These are phyloP conservation scores for Apiospora hydei DNA, from an alignment of 2,329 filamentous ascomycete species.

Conservation along the genomic window DNA sequence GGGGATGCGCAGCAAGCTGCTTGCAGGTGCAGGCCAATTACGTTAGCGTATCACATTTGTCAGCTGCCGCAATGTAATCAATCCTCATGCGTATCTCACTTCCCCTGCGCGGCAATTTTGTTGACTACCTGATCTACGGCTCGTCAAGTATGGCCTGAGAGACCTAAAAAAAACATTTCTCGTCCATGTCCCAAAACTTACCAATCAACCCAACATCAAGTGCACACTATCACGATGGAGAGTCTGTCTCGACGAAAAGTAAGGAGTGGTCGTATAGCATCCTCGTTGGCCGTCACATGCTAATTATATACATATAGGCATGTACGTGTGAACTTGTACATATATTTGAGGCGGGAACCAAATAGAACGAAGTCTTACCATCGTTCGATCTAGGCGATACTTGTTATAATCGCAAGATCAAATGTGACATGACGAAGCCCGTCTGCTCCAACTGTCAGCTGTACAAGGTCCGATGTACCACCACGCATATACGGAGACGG, in stretches of 20 bases:
- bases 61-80: background rate
- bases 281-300: background rate
- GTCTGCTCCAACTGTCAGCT: conserved; percentile 52
- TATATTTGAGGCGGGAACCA: no score
- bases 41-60: background rate
- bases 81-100: background rate
- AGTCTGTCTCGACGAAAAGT: conserved; percentile 39
- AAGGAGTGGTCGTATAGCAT: conserved; percentile 9
- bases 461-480: conserved; percentile 50
- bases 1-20: background rate
- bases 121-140: background rate
- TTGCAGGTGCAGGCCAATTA: background rate
- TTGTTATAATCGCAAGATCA: conserved; percentile 55
- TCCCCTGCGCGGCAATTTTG: background rate
- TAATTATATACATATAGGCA: background rate
- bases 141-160: background rate
- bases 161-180: background rate
- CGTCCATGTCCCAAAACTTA: background rate
- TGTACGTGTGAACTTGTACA: background rate
- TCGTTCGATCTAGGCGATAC: conserved; percentile 44
- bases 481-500: conserved; percentile 40
- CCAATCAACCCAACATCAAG: background rate
- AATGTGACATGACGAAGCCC: conserved; percentile 53
- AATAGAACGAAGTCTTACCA: background rate
- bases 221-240: conserved; percentile 34